phyloP scores from a whole-genome alignment of 495 filamentous ascomycete genomes.

The Penicillium goetzii region DNA sequence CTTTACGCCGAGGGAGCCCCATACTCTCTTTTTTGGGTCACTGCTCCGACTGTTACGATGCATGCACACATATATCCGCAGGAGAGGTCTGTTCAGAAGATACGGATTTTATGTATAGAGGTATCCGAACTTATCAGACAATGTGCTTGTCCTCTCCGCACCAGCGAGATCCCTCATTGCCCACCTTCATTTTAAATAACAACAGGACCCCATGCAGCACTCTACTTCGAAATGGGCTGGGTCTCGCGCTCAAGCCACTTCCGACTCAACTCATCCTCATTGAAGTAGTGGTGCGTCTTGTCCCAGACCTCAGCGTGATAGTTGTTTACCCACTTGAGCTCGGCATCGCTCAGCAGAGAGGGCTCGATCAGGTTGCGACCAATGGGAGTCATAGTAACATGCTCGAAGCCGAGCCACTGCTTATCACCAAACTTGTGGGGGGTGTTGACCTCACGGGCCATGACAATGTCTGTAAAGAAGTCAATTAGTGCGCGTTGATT shows the following conservation, averaged over 20 bases:
- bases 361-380: slow-evolving; percentile 87
- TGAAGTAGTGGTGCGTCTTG: slow-evolving; percentile 83
- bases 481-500: slow-evolving; percentile 20
- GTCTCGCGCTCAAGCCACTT: slow-evolving; percentile 91
- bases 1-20: too few species aligned
- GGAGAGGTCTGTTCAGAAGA: neutral
- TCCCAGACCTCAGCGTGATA: slow-evolving; percentile 82
- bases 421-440: slow-evolving; percentile 89
- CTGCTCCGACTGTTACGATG: too few species aligned
- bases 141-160: neutral
- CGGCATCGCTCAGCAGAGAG: slow-evolving; percentile 68
- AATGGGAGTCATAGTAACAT: slow-evolving; percentile 95
- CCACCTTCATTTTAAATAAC: neutral
- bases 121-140: neutral
- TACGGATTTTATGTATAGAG: neutral
- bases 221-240: slow-evolving; percentile 50
- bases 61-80: neutral
- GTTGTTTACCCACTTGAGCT: slow-evolving; percentile 85
- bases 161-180: neutral
- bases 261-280: slow-evolving; percentile 66
- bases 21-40: too few species aligned
- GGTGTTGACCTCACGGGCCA: slow-evolving; percentile 85
- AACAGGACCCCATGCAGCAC: neutral
- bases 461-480: slow-evolving; percentile 64
- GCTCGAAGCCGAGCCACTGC: slow-evolving; percentile 92